A percentile compares a stretch with the other conserved stretches of the same genome.
phyloP scores from a whole-genome alignment of 139 green algal species.

The Eudorina sp. region DNA sequence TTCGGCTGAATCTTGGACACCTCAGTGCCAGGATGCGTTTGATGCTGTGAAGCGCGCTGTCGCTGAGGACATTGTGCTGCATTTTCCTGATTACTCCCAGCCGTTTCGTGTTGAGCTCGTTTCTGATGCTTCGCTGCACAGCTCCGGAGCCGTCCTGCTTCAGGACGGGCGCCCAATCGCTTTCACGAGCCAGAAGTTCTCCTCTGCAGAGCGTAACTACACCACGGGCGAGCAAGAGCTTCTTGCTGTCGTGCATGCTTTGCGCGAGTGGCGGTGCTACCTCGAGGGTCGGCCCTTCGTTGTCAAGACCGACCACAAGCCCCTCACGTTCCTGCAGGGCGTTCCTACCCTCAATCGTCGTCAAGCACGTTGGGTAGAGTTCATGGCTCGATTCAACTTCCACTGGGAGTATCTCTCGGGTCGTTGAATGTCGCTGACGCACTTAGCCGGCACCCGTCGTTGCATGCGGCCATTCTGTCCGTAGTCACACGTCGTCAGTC shows the following conservation, averaged over 20 bases:
- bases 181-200: not conserved
- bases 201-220: not conserved
- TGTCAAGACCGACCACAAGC: slow-evolving; percentile 14
- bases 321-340: not conserved
- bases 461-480: not conserved
- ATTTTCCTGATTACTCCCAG: slow-evolving; percentile 24
- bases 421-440: not conserved
- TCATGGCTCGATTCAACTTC: not conserved
- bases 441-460: slow-evolving; percentile 1
- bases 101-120: slow-evolving; percentile 9
- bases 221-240: not conserved
- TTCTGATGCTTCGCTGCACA: not conserved
- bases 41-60: not conserved
- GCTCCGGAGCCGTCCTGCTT: not conserved
- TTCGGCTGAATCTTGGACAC: not conserved
- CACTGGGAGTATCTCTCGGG: not conserved
- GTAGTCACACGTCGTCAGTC: no score
- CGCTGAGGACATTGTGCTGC: not conserved
- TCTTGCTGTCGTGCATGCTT: not conserved
- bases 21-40: not conserved
- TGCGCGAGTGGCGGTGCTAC: slow-evolving; percentile 9
- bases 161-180: slow-evolving; percentile 11
- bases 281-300: not conserved
- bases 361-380: slow-evolving; percentile 9
- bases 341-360: not conserved